These are phyloP conservation scores for Geranium incanum DNA, from an alignment of 441 rosid species.

Conservation along the genomic window DNA sequence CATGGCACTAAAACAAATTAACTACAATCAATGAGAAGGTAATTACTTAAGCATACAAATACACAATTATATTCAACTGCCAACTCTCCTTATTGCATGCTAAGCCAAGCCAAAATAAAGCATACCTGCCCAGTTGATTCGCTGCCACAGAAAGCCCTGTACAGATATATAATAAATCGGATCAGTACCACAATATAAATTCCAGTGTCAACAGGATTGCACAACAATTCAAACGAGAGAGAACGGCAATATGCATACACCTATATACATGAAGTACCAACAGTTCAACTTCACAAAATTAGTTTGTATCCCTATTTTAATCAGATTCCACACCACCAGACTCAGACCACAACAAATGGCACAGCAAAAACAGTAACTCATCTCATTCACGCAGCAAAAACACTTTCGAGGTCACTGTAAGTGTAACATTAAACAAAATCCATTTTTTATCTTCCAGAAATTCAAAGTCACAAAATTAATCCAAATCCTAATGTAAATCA, in stretches of 20 bases:
- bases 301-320: not conserved
- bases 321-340: not conserved
- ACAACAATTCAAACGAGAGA: not conserved
- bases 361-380: not conserved
- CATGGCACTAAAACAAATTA: not conserved
- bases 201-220: not conserved
- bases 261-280: not conserved
- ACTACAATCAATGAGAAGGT: not conserved
- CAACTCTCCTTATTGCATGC: not conserved
- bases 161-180: constrained; percentile 9
- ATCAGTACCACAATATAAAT: not conserved
- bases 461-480: too few relatives aligned
- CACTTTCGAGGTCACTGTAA: not conserved
- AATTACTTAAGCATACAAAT: not conserved
- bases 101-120: constrained; percentile 3
- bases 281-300: not conserved
- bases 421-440: not conserved
- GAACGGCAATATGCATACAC: not conserved
- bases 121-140: constrained; percentile 70
- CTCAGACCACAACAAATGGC: not conserved
- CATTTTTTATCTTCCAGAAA: not conserved
- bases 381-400: not conserved
- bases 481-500: too few relatives aligned
- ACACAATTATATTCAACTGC: not conserved
- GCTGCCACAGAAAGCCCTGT: constrained; percentile 60